Percentiles rank a stretch among this genome's conserved stretches.
Evolutionary conservation across 176 grass and related monocot genomes (phyloP).

Genomic region (Oryza glumipatula): DNA sequence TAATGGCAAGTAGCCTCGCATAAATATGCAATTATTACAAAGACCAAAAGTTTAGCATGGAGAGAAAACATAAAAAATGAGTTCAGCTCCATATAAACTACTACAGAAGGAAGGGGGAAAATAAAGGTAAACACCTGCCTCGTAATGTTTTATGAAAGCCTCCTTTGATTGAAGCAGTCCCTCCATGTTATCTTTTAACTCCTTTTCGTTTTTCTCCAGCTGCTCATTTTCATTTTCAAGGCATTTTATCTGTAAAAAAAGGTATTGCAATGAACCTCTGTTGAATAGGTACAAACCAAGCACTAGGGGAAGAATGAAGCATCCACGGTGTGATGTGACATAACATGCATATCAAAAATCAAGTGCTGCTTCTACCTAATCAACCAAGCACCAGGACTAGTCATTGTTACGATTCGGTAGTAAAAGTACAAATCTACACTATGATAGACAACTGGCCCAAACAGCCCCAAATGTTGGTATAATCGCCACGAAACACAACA

Average conservation of each 20-base stretch:
- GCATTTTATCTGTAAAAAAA: conserved; percentile 62
- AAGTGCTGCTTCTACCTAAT: background rate
- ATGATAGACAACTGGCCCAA: background rate
- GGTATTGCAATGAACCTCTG: background rate
- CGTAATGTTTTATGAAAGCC: conserved; percentile 66
- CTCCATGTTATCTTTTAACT: conserved; percentile 72
- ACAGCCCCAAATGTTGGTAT: background rate
- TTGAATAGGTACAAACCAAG: background rate
- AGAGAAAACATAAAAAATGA: background rate
- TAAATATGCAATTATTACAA: background rate
- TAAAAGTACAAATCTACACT: background rate
- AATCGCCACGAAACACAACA: background rate
- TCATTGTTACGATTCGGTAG: background rate
- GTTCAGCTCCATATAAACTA: conserved; percentile 2
- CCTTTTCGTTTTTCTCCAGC: conserved; percentile 63
- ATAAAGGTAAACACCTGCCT: conserved; percentile 45
- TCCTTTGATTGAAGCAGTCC: conserved; percentile 76
- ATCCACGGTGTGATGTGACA: background rate
- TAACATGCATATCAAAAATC: background rate
- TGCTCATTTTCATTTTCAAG: conserved; percentile 78
- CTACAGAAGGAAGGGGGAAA: background rate
- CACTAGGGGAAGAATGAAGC: background rate
- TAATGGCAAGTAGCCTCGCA: background rate
- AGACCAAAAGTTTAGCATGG: background rate
- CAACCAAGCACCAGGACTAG: background rate